Evolutionary conservation across 2,329 filamentous ascomycete genomes (phyloP).

Genomic region (Nemania diffusa): DNA sequence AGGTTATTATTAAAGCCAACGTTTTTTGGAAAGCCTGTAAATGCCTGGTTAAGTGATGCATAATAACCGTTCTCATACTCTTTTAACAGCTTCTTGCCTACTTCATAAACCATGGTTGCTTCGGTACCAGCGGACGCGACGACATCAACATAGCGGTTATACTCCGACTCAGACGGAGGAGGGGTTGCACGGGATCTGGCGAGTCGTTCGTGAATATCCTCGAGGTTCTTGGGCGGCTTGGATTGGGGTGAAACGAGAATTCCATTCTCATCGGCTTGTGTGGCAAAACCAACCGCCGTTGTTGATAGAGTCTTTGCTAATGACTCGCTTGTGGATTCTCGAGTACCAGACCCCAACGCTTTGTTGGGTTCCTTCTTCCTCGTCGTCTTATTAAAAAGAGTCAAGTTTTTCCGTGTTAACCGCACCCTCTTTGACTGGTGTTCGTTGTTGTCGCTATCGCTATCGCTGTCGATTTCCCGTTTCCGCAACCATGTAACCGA

Average conservation of each 20-base stretch:
- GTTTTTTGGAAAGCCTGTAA: background rate
- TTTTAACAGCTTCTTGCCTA: background rate
- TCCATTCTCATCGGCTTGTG: background rate
- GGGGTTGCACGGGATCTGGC: background rate
- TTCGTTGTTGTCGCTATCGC: background rate
- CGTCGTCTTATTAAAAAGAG: background rate
- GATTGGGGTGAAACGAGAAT: background rate
- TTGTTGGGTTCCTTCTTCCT: background rate
- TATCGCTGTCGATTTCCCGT: constrained; percentile 5
- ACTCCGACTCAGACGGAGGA: background rate
- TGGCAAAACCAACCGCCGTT: background rate
- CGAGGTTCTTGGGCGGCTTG: background rate
- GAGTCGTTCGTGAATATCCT: background rate
- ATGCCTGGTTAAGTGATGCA: background rate
- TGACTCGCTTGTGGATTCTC: background rate
- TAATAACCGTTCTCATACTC: background rate
- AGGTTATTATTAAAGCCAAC: constrained; percentile 1
- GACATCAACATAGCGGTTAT: background rate
- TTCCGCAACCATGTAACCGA: background rate
- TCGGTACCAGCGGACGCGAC: too few relatives aligned
- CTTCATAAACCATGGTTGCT: too few relatives aligned
- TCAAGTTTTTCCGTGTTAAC: constrained; percentile 14
- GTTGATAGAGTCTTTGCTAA: background rate
- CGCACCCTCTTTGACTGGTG: background rate
- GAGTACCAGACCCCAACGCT: background rate